Evolutionary conservation across 2,329 filamentous ascomycete genomes (phyloP), one percentile per base, ranked within the genome.

Genomic region (Venturia pyrina): DNA sequence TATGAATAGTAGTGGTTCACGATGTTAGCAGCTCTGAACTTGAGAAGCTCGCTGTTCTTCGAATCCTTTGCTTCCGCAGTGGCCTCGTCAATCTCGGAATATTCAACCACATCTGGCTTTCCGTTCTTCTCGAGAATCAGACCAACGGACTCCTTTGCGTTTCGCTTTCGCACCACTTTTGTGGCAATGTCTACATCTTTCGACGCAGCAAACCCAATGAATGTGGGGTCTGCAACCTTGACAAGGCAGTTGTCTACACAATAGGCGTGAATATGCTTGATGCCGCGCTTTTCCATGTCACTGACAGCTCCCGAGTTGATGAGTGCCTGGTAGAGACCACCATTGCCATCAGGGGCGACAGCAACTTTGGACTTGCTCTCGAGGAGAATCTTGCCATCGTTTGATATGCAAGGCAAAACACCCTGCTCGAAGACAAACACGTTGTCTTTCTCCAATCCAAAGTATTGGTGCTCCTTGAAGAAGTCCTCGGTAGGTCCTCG

Each of bases 1-100:
- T 93, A 93, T 60, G 91, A 96, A 82, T 99, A 99, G 85, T 98
- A 99, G 84, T 99, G 95, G 83, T 99, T 99, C 80, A 99, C 95
- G 72, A 99, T 99, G 82, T 99, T 99, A 74, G 93, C 95, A 66
- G 95, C 93, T 68, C 95, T 89, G 87, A 96, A 98, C 79, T 93
- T 96, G 75, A 99, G 87, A 65, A 97, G 82, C 66, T 86, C 87
- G 3, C 86, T 82, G 73, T 96, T 87, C 77, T 90, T 90, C 65
- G 88, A 79, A 75, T 99, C 95, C 75, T 88, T 86, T 70, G 93
- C 93, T 78, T 96, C 91, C 66, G 93, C 90, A n/a, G 91, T 95
- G 69, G 86, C 88, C 70, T 85, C 79, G 81, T 96, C 90, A 72
- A 99, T 98, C 81, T 99, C 95, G 6, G 92, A 96, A 83, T 99